phyloP scores from a whole-genome alignment of 306 rosid species.

The Dalbergia oliveri region DNA sequence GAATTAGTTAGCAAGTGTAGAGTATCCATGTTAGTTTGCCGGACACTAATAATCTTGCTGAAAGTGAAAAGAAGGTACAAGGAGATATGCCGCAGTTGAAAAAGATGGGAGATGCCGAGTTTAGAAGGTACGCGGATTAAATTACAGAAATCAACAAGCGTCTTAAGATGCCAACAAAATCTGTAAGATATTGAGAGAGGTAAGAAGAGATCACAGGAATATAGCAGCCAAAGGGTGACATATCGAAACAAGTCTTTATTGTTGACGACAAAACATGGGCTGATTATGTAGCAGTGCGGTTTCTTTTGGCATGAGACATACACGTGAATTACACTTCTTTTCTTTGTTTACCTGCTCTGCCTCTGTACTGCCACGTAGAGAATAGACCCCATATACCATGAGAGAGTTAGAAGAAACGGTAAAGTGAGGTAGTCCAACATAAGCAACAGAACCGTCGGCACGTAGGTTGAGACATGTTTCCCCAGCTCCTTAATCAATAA shows the following conservation, averaged over 20 bases:
- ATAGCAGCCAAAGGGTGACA: slow-evolving; percentile 50
- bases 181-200: slow-evolving; percentile 51
- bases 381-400: slow-evolving; percentile 39
- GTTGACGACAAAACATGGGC: slow-evolving; percentile 72
- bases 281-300: slow-evolving; percentile 60
- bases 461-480: slow-evolving; percentile 65
- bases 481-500: slow-evolving; percentile 72
- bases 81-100: slow-evolving; percentile 32
- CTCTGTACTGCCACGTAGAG: slow-evolving; percentile 33
- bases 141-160: slow-evolving; percentile 43
- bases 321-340: slow-evolving; percentile 56
- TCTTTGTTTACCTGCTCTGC: slow-evolving; percentile 46
- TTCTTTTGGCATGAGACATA: slow-evolving; percentile 68
- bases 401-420: slow-evolving; percentile 5
- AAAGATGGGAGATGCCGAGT: slow-evolving; percentile 39
- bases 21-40: neutral
- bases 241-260: slow-evolving; percentile 48
- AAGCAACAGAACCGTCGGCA: slow-evolving; percentile 71
- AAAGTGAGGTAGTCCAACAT: slow-evolving; percentile 46
- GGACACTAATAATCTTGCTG: slow-evolving; percentile 7
- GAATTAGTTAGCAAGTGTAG: slow-evolving; percentile 15
- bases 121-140: slow-evolving; percentile 39
- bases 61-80: slow-evolving; percentile 22
- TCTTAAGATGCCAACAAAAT: slow-evolving; percentile 45
- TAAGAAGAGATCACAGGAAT: slow-evolving; percentile 46